A percentile compares a stretch with the other conserved stretches of the same genome.
These are phyloP conservation scores for Phytopythium oedochilum DNA, from an alignment of 352 stramenopile species.

Conservation along the genomic window DNA sequence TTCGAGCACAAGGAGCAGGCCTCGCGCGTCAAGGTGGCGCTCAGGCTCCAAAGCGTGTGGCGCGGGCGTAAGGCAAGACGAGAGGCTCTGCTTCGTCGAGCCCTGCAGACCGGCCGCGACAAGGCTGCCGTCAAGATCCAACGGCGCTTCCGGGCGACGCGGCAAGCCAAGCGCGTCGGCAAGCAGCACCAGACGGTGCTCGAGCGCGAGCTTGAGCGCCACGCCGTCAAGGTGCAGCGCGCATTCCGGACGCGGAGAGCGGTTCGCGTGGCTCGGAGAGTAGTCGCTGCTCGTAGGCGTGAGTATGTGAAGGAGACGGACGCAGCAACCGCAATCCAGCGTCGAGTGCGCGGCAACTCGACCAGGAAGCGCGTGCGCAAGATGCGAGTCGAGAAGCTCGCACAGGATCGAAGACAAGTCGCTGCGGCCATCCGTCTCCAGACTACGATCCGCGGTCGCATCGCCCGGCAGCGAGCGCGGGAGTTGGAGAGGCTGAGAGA, in stretches of 20 bases:
- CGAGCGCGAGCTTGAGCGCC: conserved; percentile 41
- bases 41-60: conserved; percentile 65
- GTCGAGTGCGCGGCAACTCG: conserved; percentile 27
- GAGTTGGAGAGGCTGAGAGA: conserved; percentile 25
- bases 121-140: conserved; percentile 63
- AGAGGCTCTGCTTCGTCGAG: conserved; percentile 35
- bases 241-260: conserved; percentile 51
- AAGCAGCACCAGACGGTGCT: conserved; percentile 32
- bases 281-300: conserved; percentile 27
- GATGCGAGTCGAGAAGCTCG: conserved; percentile 17
- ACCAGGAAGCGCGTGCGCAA: conserved; percentile 3
- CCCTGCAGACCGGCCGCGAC: conserved; percentile 40
- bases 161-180: conserved; percentile 20
- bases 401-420: conserved; percentile 21
- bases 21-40: conserved; percentile 31
- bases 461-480: conserved; percentile 36
- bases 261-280: conserved; percentile 27
- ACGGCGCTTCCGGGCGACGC: conserved; percentile 47
- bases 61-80: conserved; percentile 42
- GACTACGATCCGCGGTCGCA: conserved; percentile 43
- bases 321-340: conserved; percentile 50
- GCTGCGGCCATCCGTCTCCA: conserved; percentile 53
- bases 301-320: conserved; percentile 27
- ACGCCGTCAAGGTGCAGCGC: conserved; percentile 46
- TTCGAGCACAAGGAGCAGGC: conserved; percentile 31